Evolutionary conservation across 345 rosid species (phyloP).

Genomic region (Brassica juncea): DNA sequence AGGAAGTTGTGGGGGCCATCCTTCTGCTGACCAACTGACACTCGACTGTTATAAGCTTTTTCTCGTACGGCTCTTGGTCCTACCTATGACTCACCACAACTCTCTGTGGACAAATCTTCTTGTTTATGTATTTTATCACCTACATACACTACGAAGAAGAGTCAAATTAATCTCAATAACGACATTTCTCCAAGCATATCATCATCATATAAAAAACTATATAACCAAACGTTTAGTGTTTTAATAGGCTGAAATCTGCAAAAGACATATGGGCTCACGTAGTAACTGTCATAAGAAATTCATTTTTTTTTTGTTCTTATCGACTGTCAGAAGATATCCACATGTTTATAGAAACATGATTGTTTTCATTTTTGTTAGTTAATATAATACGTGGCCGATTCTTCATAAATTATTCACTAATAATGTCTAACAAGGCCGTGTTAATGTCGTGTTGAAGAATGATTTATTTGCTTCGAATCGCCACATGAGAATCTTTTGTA

Average conservation of each 20-base stretch:
- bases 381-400: slow-evolving; percentile 11
- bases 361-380: neutral
- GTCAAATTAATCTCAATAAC: slow-evolving; percentile 1
- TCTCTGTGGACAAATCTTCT: neutral
- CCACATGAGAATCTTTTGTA: slow-evolving; percentile 13
- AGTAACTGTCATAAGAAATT: neutral
- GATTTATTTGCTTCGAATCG: slow-evolving; percentile 14
- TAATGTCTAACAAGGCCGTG: slow-evolving; percentile 6
- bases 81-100: slow-evolving; percentile 18
- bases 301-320: neutral
- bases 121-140: neutral
- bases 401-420: neutral
- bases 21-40: slow-evolving; percentile 25
- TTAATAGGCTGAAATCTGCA: neutral
- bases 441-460: slow-evolving; percentile 1
- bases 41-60: slow-evolving; percentile 6
- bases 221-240: neutral
- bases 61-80: slow-evolving; percentile 5
- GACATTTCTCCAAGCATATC: neutral
- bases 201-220: neutral
- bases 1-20: slow-evolving; percentile 14
- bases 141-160: neutral
- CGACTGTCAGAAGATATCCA: neutral
- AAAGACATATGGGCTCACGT: neutral
- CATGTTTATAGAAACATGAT: neutral